Evolutionary conservation across 352 stramenopile genomes (phyloP), one percentile per base, ranked within the genome.

Genomic region (Thraustochytrium striatum): DNA sequence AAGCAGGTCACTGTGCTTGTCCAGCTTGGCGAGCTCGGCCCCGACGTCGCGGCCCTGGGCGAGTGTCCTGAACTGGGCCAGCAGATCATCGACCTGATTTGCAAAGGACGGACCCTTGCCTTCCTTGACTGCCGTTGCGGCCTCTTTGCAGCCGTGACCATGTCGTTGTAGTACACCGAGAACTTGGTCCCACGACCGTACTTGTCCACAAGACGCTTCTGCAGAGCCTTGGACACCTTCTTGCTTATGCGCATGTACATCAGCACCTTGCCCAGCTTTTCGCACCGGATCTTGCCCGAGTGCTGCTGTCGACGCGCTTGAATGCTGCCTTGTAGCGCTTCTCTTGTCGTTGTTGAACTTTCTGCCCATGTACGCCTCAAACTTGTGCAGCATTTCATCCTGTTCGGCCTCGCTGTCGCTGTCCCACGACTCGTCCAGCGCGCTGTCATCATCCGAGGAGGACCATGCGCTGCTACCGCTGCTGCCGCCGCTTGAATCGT

Each of bases 81-180:
- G 39, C 1, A 75, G 21, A 8, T 55, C 25, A 21, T 55, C 47
- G 16, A 55, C 47, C 25, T 55, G 47, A 21, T 43, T 3, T 21
- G 30, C 65, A 21, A 75, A 7, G 1, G 30, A 32, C 30, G 65
- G 30, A 16, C 41, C 44, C 43, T 75, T 25, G 47, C 65, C 52
- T 7, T 75, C 65, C 11, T 75, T 38, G 35, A 43, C 44, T 28
- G 43, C 41, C 9, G 3, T 11, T 7, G 52, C 44, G 13, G 65
- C 65, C 65, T 75, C 65, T 61, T 75, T 75, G 30, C 65, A 75
- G 7, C 41, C 65, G 44, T 7, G 8, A 75, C 65, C 25, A 75
- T 21, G 39, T 75, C 65, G 28, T 38, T 30, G 5, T 75, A 75
- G 36, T 61, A 75, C 41, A 75, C 25, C 52, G 43, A 55, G 1